These are phyloP conservation scores for Iris macrosiphon DNA, from an alignment of 106 monocot genomes.

Conservation along the genomic window DNA sequence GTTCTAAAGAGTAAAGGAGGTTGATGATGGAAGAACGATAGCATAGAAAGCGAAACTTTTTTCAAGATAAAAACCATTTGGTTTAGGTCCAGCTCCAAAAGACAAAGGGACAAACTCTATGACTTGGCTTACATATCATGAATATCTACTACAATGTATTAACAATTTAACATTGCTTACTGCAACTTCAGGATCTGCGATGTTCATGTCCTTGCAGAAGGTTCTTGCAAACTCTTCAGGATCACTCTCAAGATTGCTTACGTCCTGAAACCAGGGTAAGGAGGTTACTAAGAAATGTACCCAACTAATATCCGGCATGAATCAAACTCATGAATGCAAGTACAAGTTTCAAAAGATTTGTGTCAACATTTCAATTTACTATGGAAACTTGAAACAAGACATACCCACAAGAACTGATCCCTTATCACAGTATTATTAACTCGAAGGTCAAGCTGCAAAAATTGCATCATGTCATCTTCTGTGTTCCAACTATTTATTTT, in stretches of 20 bases:
- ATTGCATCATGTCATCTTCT: not conserved
- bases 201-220: conserved; percentile 73
- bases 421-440: conserved; percentile 85
- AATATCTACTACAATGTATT: not conserved
- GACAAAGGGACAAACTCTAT: not conserved
- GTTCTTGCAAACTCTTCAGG: conserved; percentile 91
- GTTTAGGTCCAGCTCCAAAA: no score
- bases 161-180: conserved; percentile 39
- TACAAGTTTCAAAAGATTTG: not conserved
- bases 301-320: not conserved
- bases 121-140: no score
- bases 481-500: not conserved
- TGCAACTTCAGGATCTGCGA: conserved; percentile 91
- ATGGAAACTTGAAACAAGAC: conserved; percentile 6
- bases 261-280: conserved; percentile 42
- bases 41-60: no score
- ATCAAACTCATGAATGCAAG: not conserved
- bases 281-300: not conserved
- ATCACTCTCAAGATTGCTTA: conserved; percentile 92
- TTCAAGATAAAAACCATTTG: no score
- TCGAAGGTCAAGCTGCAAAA: conserved; percentile 80
- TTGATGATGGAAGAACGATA: no score
- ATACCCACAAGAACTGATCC: conserved; percentile 94
- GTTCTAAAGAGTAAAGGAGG: no score
- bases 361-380: not conserved